Base-by-base conservation (phyloP, 352 stramenopile genomes). In the Lagenidium sp. region DNA sequence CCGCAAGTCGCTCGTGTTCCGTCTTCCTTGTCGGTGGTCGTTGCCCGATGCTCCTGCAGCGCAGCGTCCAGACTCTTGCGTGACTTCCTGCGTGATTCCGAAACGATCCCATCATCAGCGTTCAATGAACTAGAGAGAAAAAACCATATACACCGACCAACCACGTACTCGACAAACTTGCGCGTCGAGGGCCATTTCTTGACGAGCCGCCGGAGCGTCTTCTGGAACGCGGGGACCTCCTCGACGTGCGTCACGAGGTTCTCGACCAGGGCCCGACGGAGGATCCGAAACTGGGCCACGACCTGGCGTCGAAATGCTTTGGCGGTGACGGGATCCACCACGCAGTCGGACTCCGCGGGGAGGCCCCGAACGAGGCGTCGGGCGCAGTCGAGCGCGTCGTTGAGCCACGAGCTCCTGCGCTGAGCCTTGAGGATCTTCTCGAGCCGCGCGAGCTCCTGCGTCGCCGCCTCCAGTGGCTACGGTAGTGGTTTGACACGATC, bases 341-440 rank as follows among this genome's bases (percentile, higher is more conserved):
- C n/a, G n/a, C n/a, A n/a, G n/a, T n/a, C n/a, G n/a, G n/a, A n/a
- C n/a, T n/a, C n/a, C n/a, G n/a, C n/a, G n/a, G 24, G 21, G 15
- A 60, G 21, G 30, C 26, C 36, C 4, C 36, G 41, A 16, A 47
- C 52, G 4, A 36, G 30, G 21, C 12, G 20, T 1, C 41, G 34
- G 21, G 52, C 45, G 6, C 13, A 41, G 26, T 48, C 52, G 1
- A 60, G 32, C 45, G 52, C 52, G 4, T 51, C 52, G 4, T 22
- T 44, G 1, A 60, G 35, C 52, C 52, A 60, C 22, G 41, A 30
- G 2, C 3, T 15, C 12, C 35, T 35, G 2, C 19, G 39, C n/a
- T 51, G 45, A 22, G 50, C 43, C 10, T 35, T 40, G 18, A 60
- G 41, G 34, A 59, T 44, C n/a, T 44, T 19, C 55, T 67, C 36